These are phyloP conservation scores for Zygosaccharomyces sapae DNA, from an alignment of 1,139 yeast genomes.

Conservation along the genomic window DNA sequence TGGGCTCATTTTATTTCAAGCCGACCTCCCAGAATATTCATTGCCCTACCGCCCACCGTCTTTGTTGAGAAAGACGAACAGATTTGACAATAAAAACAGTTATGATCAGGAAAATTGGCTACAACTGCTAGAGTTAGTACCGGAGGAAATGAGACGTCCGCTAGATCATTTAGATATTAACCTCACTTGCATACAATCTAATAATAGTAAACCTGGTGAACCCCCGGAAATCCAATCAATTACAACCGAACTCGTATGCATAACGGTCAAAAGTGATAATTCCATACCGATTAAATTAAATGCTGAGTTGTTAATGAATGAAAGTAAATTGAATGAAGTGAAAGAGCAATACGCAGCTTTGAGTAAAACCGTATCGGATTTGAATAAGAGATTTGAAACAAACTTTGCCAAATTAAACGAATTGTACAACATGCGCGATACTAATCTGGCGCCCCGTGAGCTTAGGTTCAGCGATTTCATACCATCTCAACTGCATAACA, in stretches of 20 bases:
- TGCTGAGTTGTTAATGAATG: constrained; percentile 23
- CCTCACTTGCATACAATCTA: constrained; percentile 29
- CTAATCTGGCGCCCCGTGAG: constrained; percentile 14
- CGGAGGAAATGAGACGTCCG: constrained; percentile 26
- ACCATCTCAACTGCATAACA: constrained; percentile 19
- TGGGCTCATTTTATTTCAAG: constrained; percentile 24
- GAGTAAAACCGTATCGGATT: constrained; percentile 15
- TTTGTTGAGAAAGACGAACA: constrained; percentile 33
- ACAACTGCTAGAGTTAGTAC: constrained; percentile 23
- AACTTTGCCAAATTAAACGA: constrained; percentile 17
- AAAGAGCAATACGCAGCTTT: constrained; percentile 15
- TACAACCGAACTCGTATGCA: constrained; percentile 25
- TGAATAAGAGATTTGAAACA: constrained; percentile 17
- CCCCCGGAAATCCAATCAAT: constrained; percentile 29
- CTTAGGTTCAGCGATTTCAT: constrained; percentile 27
- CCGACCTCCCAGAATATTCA: constrained; percentile 28
- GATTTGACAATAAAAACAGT: constrained; percentile 24
- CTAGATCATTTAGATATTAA: constrained; percentile 28
- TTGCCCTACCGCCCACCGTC: constrained; percentile 38
- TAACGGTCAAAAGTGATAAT: constrained; percentile 32
- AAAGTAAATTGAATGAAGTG: constrained; percentile 18
- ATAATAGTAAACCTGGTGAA: constrained; percentile 21
- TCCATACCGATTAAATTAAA: constrained; percentile 36
- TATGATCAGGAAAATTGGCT: constrained; percentile 31
- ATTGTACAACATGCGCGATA: constrained; percentile 17